Base-by-base conservation (phyloP, 169 alveolate species). In the Cryptosporidium ubiquitum region DNA sequence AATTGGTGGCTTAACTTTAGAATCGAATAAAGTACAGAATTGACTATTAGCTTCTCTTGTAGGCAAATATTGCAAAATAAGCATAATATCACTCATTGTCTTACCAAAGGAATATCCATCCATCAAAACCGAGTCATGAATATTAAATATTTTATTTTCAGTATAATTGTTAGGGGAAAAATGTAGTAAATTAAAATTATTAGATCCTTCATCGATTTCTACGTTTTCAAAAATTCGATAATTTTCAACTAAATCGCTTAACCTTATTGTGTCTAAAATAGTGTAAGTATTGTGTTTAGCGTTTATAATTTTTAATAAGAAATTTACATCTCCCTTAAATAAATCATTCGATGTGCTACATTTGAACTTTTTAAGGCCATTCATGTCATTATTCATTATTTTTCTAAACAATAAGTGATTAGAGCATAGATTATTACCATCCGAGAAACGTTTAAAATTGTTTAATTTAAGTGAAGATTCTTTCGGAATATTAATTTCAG, bases 71-170 rank as follows among this genome's bases (percentile, higher is more conserved):
- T 64, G 66, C 40, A 57, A 40, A 3, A 79, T 29, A 26, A 64
- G 33, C 64, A 58, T 47, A n/a, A 79, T 60, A 33, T 79, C 75
- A 12, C 35, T 31, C 52, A 79, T 40, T 1, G 40, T 7, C 16
- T 42, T 69, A 5, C 66, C 49, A 58, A 61, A 79, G 18, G 58
- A 37, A n/a, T 58, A 79, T 26, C 49, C 61, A 9, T 66, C 71
- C 89, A 79, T 61, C 20, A 79, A 39, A 42, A 20, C 75, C 6
- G 89, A 79, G 33, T 79, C 89, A 26, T 79, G 89, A 14, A 64
- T 4, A 35, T 23, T 29, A 73, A 68, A 5, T 5, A 18, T 16
- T 6, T 31, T 37, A 69, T 39, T 23, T 69, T 42, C 60, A n/a
- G 33, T 2, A n/a, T 42, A 20, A 9, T 18, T 18, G 9, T 69